A percentile compares a stretch with the other conserved stretches of the same genome.
Evolutionary conservation across 331 rosid species (phyloP).

Genomic region (Stylosanthes scabra): DNA sequence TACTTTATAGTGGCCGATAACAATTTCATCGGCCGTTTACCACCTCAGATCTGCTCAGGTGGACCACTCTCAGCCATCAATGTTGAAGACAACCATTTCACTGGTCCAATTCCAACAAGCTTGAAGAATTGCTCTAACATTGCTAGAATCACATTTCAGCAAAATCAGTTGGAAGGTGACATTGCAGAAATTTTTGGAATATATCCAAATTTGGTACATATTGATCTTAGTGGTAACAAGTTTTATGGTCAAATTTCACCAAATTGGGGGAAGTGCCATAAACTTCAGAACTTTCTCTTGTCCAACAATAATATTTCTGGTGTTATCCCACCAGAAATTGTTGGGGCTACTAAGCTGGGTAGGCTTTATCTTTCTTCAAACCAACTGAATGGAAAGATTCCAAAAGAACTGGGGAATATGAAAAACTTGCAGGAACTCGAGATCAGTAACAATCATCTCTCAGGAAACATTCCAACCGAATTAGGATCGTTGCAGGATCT

Average conservation of each 20-base stretch:
- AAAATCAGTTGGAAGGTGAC: conserved; percentile 33
- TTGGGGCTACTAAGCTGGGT: conserved; percentile 33
- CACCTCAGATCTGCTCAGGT: conserved; percentile 29
- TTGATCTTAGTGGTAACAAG: conserved; percentile 38
- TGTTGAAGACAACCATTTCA: conserved; percentile 3
- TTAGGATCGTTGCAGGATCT: conserved; percentile 44
- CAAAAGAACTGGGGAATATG: conserved; percentile 45
- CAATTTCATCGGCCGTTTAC: conserved; percentile 41
- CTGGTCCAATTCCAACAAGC: conserved; percentile 26
- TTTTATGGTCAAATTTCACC: conserved; percentile 48
- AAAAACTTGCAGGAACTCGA: conserved; percentile 23
- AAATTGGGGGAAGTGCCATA: conserved; percentile 37
- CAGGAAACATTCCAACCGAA: conserved; percentile 52
- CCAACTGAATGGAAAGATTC: conserved; percentile 43
- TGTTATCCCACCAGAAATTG: conserved; percentile 42
- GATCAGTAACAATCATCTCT: conserved; percentile 45
- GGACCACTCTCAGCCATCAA: rapidly evolving
- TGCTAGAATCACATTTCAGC: conserved; percentile 30
- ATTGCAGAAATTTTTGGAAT: conserved; percentile 26
- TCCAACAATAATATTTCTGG: conserved; percentile 32
- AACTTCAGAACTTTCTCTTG: conserved; percentile 11
- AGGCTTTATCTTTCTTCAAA: conserved; percentile 49
- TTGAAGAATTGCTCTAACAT: conserved; percentile 32
- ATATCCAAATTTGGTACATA: not conserved
- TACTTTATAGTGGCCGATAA: not conserved